phyloP scores from a whole-genome alignment of 768 basidiomycete species.

The Mycena rosella region DNA sequence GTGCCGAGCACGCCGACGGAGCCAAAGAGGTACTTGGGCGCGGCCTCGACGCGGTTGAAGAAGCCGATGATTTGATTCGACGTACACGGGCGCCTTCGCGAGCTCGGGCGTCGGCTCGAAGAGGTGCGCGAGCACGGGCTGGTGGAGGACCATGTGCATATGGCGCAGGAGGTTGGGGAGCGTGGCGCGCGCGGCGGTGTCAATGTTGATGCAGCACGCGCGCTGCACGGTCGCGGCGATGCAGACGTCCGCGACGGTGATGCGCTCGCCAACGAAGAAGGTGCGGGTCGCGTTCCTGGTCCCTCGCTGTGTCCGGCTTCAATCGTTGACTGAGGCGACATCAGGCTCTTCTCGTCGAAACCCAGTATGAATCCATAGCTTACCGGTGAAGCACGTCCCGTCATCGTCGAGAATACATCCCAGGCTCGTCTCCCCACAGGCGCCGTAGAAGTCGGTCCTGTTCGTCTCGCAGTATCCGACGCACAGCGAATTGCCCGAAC shows the following conservation, averaged over 20 bases:
- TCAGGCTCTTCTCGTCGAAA: background rate
- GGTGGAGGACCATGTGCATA: conserved; percentile 89
- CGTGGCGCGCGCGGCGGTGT: conserved; percentile 73
- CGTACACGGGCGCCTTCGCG: conserved; percentile 80
- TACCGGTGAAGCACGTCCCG: conserved; percentile 24
- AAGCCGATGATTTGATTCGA: conserved; percentile 94
- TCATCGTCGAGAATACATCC: conserved; percentile 18
- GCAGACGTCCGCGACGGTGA: conserved; percentile 91
- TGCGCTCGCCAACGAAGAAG: conserved; percentile 93
- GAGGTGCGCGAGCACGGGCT: conserved; percentile 78
- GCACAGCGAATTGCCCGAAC: conserved; percentile 9
- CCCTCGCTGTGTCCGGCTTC: too few relatives aligned
- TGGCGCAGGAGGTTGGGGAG: conserved; percentile 86
- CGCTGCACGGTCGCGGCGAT: conserved; percentile 71
- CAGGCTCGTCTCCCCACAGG: conserved; percentile 4
- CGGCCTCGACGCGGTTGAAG: conserved; percentile 98
- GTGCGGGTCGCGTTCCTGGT: conserved; percentile 80
- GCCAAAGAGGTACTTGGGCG: conserved; percentile 96
- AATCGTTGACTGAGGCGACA: background rate
- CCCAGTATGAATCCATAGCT: background rate
- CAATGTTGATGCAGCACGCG: conserved; percentile 69
- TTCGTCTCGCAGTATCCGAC: conserved; percentile 17
- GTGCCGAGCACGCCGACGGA: conserved; percentile 92
- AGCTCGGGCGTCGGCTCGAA: conserved; percentile 70
- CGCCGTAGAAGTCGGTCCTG: conserved; percentile 7